Percentiles rank a stretch among this genome's conserved stretches.
Conservation (phyloP, 805 yeast species). For the Lachancea meyersii region DNA sequence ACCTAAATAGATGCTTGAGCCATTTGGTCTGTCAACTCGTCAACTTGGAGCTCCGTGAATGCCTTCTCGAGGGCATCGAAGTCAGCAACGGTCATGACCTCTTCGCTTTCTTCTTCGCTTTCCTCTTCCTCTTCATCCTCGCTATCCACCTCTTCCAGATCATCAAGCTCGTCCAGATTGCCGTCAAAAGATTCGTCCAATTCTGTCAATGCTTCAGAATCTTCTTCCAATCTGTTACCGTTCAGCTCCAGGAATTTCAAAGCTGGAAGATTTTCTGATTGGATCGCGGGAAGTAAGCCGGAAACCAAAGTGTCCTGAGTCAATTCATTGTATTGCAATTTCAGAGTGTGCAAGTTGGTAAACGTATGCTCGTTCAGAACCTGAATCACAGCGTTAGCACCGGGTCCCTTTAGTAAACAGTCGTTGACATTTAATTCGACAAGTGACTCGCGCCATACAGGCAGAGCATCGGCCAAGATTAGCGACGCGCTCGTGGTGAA, state of each 20-base stretch:
- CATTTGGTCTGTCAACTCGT: constrained; percentile 33
- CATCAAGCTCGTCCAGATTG: constrained; percentile 88
- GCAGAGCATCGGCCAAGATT: constrained; percentile 55
- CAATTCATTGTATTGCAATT: constrained; percentile 85
- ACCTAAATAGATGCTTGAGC: constrained; percentile 35
- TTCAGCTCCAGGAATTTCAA: constrained; percentile 73
- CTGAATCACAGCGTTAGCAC: constrained; percentile 52
- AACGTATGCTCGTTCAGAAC: constrained; percentile 41
- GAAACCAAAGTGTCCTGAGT: constrained; percentile 55
- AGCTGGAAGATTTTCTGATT: constrained; percentile 50
- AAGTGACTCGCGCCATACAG: constrained; percentile 55
- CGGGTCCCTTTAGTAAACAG: constrained; percentile 75
- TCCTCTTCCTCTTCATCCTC: constrained; percentile 48
- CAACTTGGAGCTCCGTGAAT: constrained; percentile 33
- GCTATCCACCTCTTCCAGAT: constrained; percentile 73
- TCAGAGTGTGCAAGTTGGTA: constrained; percentile 48
- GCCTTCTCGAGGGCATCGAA: constrained; percentile 38
- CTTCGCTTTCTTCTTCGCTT: constrained; percentile 36
- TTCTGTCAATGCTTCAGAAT: constrained; percentile 58
- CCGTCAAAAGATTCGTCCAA: constrained; percentile 67
- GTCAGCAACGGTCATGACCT: constrained; percentile 47
- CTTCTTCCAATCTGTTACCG: constrained; percentile 92
- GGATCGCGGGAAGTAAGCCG: constrained; percentile 43
- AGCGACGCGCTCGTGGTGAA: constrained; percentile 65
- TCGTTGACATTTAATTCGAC: constrained; percentile 82